phyloP scores from a whole-genome alignment of 257 asterid genomes.

The Ligustrum vulgare region DNA sequence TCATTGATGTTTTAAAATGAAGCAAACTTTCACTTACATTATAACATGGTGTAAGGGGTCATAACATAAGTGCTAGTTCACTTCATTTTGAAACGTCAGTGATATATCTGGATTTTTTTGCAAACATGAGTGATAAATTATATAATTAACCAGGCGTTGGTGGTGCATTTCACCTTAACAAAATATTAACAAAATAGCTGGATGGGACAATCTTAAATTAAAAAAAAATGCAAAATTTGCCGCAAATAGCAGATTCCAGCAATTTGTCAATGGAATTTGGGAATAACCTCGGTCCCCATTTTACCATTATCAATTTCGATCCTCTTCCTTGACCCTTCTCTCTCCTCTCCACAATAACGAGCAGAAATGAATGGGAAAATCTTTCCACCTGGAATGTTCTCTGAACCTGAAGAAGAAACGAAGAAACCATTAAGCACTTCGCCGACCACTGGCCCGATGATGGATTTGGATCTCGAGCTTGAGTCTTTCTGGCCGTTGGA shows the following conservation, averaged over 20 bases:
- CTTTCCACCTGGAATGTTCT: constrained; percentile 36
- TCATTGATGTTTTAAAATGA: too few relatives aligned
- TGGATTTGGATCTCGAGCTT: constrained; percentile 83
- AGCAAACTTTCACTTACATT: too few relatives aligned
- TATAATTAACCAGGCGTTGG: too few relatives aligned
- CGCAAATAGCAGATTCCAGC: not conserved
- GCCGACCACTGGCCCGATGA: constrained; percentile 34
- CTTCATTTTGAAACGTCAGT: too few relatives aligned
- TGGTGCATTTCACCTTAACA: too few relatives aligned
- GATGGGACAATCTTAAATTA: too few relatives aligned
- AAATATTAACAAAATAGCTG: too few relatives aligned
- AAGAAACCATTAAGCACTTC: not conserved
- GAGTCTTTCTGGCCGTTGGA: constrained; percentile 82
- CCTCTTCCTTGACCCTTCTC: not conserved
- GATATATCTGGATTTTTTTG: too few relatives aligned
- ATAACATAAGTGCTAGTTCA: too few relatives aligned
- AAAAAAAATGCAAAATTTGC: too few relatives aligned
- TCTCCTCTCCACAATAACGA: not conserved
- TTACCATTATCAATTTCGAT: constrained; percentile 28
- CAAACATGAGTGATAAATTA: too few relatives aligned
- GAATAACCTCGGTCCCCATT: constrained; percentile 25
- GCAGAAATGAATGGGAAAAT: not conserved
- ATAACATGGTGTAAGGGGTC: too few relatives aligned
- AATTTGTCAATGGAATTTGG: not conserved
- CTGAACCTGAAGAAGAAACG: constrained; percentile 46